phyloP scores from a whole-genome alignment of 228 moss, liverwort and hornwort species.

The Sphagnum magellanicum region DNA sequence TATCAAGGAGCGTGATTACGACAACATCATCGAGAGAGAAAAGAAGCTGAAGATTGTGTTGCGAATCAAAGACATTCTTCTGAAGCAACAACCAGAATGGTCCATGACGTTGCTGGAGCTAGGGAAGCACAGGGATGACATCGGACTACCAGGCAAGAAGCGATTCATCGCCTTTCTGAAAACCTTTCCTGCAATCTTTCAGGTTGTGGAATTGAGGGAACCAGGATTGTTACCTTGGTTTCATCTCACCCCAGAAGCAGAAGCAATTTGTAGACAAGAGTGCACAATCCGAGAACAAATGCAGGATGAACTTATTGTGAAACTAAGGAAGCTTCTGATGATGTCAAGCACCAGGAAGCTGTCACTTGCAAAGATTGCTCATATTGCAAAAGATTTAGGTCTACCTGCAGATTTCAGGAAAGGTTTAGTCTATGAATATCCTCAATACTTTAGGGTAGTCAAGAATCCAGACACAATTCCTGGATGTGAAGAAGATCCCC shows the following conservation, averaged over 20 bases:
- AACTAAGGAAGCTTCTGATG: slow-evolving; percentile 80
- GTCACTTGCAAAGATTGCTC: slow-evolving; percentile 55
- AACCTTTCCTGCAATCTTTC: slow-evolving; percentile 51
- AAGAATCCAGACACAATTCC: slow-evolving; percentile 7
- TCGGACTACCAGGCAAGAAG: slow-evolving; percentile 52
- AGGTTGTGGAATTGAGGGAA: slow-evolving; percentile 49
- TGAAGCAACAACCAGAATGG: slow-evolving; percentile 48
- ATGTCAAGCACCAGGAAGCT: slow-evolving; percentile 60
- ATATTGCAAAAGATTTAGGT: slow-evolving; percentile 62
- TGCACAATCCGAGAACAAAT: slow-evolving; percentile 27
- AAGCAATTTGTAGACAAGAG: slow-evolving; percentile 49
- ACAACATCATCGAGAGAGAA: slow-evolving; percentile 65
- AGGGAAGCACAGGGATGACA: slow-evolving; percentile 43
- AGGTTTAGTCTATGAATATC: slow-evolving; percentile 39
- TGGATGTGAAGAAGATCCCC: slow-evolving; percentile 32
- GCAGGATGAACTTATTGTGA: slow-evolving; percentile 44
- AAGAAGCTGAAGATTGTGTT: slow-evolving; percentile 54
- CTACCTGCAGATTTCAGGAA: slow-evolving; percentile 59
- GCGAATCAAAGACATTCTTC: slow-evolving; percentile 51
- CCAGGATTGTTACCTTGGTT: slow-evolving; percentile 55
- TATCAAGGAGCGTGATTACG: slow-evolving; percentile 54
- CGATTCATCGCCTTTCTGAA: slow-evolving; percentile 51
- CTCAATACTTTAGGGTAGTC: slow-evolving; percentile 52
- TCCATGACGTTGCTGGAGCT: slow-evolving; percentile 57
- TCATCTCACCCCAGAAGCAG: slow-evolving; percentile 57